Base-by-base conservation (phyloP, 495 filamentous ascomycete genomes). In the Penicillium mononematosum region DNA sequence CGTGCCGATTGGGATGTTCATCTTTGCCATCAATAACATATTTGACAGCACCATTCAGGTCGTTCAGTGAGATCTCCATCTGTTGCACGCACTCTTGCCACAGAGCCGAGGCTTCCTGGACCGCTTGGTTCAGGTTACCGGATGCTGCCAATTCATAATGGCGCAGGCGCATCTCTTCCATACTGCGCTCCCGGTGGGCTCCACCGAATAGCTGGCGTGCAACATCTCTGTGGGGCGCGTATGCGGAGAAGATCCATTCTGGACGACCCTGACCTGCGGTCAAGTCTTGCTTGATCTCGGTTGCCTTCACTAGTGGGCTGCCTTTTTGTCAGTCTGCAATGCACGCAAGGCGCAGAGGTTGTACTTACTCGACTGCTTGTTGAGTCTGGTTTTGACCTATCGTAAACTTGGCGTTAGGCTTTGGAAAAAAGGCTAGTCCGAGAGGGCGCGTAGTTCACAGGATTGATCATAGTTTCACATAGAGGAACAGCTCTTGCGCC, bases 171-270 rank as follows among this genome's bases (percentile, higher is more conserved):
- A 92, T 77, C 66, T 96, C 92, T 70, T 96, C 91, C 36, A 86
- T 85, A 63, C 90, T 93, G 61, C 90, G 85, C 70, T 96, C 92
- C 20, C 89, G 77, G n/a, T 81, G 76, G 43, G 79, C 78, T 6
- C 90, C 90, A 19, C 89, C 91, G 62, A 95, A 91, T 2, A 96
- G 77, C 67, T 92, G 89, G 12, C 82, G 81, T 1, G 91, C 91
- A 2, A 85, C 85, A 51, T 90, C 81, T 59, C 73, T 78, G 5
- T 83, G 85, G 1, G 92, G 90, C 6, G 83, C 87, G 70, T 92
- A 96, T 38, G 84, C 80, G 0, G 92, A 95, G n/a, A 96, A 81
- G 12, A 91, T 80, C 88, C 90, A 96, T 77, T 78, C 65, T 38
- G 92, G 92, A 19, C 80, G 81, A 51, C 91, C 88, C 31, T 76